Evolutionary conservation across 495 filamentous ascomycete species (phyloP), one percentile per base, ranked within the genome.

Genomic region (Bryoglossum gracile): DNA sequence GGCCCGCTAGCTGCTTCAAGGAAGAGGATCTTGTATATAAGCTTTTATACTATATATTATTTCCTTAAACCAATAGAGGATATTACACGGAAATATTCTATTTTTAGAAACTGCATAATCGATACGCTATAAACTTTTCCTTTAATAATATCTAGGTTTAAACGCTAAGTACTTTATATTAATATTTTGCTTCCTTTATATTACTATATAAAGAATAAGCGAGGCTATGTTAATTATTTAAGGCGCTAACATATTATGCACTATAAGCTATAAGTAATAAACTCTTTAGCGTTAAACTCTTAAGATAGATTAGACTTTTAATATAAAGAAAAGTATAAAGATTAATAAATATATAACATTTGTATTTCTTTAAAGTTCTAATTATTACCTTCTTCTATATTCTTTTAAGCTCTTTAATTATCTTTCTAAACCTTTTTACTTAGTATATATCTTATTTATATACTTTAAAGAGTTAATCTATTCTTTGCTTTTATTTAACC

Each of bases 301-400:
- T 17, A 33, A n/a, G n/a, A n/a, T n/a, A 44, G 39, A 43, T 17
- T 18, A 43, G 26, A 30, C 26, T 13, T 13, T 13, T 13, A 30
- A 6, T 13, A 13, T 6, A 13, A 5, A 30, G 5, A 30, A 13
- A 6, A 13, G 13, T 46, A 43, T 38, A 36, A 46, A 33, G 17
- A 46, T 46, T 22, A 26, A 51, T 42, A 48, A 43, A 42, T 51
- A 51, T 46, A 56, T 56, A 56, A 51, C n/a, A n/a, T n/a, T n/a
- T n/a, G n/a, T n/a, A n/a, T n/a, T n/a, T n/a, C n/a, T n/a, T n/a
- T n/a, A n/a, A n/a, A n/a, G n/a, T n/a, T n/a, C n/a, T n/a, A n/a
- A n/a, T n/a, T n/a, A n/a, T n/a, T n/a, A n/a, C n/a, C n/a, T n/a
- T n/a, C n/a, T n/a, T n/a, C n/a, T n/a, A n/a, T n/a, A n/a, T n/a